Percentiles rank a stretch among this genome's conserved stretches.
Evolutionary conservation across 2,329 filamentous ascomycete genomes (phyloP).

Genomic region (Botrytis medusae): DNA sequence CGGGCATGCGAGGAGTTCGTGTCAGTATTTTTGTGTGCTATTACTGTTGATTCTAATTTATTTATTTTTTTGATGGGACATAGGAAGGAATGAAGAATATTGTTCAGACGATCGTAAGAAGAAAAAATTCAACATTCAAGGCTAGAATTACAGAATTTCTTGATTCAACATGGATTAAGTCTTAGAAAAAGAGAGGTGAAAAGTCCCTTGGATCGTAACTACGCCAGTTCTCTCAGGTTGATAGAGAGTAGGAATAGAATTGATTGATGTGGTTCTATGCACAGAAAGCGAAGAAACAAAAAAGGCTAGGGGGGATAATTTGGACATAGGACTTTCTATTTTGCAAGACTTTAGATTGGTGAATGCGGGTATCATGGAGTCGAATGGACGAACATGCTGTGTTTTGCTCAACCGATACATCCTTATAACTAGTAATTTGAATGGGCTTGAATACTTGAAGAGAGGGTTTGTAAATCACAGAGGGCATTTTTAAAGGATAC

Average conservation of each 20-base stretch:
- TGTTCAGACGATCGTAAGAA: neutral
- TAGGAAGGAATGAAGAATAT: neutral
- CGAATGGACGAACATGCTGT: neutral
- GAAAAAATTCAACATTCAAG: neutral
- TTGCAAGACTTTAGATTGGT: too few relatives aligned
- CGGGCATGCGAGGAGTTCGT: neutral
- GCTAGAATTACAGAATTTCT: neutral
- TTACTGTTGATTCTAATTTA: neutral
- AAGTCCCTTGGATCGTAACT: neutral
- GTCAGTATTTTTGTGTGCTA: neutral
- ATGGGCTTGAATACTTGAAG: neutral
- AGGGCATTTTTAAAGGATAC: neutral
- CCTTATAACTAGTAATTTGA: neutral
- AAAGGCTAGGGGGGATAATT: too few relatives aligned
- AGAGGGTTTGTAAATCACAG: too few relatives aligned
- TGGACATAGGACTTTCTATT: too few relatives aligned
- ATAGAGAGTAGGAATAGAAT: neutral
- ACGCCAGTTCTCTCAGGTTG: rapidly evolving
- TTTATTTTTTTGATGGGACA: neutral
- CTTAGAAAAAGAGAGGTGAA: neutral
- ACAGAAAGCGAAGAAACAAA: too few relatives aligned
- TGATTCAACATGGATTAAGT: neutral
- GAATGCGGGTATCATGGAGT: neutral
- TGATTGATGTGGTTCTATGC: neutral
- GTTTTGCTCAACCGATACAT: neutral